A percentile compares a stretch with the other conserved stretches of the same genome.
Conservation (phyloP, 768 basidiomycete genomes). For the Amanita rimosa region DNA sequence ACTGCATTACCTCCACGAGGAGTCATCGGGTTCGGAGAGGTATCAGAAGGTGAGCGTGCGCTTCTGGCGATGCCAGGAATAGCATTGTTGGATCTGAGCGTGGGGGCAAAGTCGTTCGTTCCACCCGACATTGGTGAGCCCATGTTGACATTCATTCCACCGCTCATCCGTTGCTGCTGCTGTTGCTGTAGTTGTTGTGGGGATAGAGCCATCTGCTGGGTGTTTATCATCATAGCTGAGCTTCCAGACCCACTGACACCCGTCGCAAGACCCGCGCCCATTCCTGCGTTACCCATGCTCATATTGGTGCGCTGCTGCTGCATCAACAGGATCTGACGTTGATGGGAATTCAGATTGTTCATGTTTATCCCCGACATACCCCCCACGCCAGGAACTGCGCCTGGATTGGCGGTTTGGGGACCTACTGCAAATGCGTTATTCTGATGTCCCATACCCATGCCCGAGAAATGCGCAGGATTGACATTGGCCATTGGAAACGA, state of each 20-base stretch:
- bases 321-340: constrained; percentile 5
- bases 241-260: constrained; percentile 15
- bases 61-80: constrained; percentile 72
- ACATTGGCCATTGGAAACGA: constrained; percentile 10
- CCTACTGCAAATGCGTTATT: constrained; percentile 12
- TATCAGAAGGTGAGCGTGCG: constrained; percentile 65
- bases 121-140: constrained; percentile 31
- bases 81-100: constrained; percentile 42
- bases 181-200: constrained; percentile 24
- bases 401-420: constrained; percentile 11
- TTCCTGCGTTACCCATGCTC: constrained; percentile 16
- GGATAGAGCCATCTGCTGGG: constrained; percentile 15
- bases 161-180: constrained; percentile 16
- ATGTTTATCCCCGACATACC: constrained; percentile 23
- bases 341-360: constrained; percentile 18
- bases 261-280: constrained; percentile 17
- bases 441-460: constrained; percentile 9
- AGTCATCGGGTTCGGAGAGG: constrained; percentile 38
- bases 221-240: constrained; percentile 26
- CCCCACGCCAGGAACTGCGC: constrained; percentile 15
- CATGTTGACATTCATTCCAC: constrained; percentile 17
- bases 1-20: constrained; percentile 31
- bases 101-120: constrained; percentile 27
- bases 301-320: constrained; percentile 15
- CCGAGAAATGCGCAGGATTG: constrained; percentile 6